Base-by-base conservation (phyloP, 2,329 filamentous ascomycete species). In the Clarireedia paspali region DNA sequence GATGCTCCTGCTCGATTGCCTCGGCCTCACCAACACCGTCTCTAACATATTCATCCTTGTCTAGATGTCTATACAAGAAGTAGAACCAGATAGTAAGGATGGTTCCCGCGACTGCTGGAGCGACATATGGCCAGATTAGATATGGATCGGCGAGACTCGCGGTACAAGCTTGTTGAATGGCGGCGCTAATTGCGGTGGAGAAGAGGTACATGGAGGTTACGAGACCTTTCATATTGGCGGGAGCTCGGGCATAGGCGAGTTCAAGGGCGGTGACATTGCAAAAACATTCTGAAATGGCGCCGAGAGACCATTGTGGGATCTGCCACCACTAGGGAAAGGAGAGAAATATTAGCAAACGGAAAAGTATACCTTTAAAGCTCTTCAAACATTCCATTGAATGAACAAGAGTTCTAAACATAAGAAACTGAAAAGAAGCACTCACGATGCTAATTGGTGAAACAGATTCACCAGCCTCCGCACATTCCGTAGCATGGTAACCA, bases 171-270 rank as follows among this genome's bases (percentile, higher is more conserved):
- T 61, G 53, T 23, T 50, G 53, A 12, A 65, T 50, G 4, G 63
- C 63, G 12, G 57, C 50, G 26, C 42, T 54, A 9, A 90, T 74
- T 55, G 85, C 86, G 23, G 77, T 85, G 77, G 82, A 88, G 74
- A 87, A 84, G 38, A 89, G 76, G 68, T 84, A 85, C 65, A 89
- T 75, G 27, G 80, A 80, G 70, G 79, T 77, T 63, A 91, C 85
- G 20, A 91, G 77, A 2, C 83, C 87, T 62, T 86, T 84, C 88
- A 91, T 91, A 73, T 89, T 89, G 65, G 79, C 82, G 30, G 87
- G 88, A 0, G 87, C 85, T 71, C 89, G 88, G 67, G 84, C 84
- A 73, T 84, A 91, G 42, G 88, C 87, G 59, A 89, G 88, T 69
- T 89, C 87, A 61, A 87, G 81, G 1, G 84, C 84, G 5, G 80